Conservation (phyloP, 2,329 filamentous ascomycete genomes). For the Venturia oleaginea region DNA sequence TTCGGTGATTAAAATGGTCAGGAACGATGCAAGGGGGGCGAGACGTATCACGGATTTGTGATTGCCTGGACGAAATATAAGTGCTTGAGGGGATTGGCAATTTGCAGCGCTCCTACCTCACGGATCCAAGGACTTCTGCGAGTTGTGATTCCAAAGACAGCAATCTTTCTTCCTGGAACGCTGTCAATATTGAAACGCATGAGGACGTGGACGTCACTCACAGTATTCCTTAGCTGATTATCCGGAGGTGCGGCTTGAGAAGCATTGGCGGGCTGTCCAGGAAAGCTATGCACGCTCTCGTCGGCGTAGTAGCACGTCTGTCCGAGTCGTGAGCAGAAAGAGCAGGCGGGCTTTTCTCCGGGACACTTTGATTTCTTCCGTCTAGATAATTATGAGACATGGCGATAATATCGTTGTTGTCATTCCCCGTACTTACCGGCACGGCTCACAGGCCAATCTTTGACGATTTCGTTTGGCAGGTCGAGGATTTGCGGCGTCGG, state of each 20-base stretch:
- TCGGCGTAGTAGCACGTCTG: slow-evolving; percentile 38
- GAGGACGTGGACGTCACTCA: neutral
- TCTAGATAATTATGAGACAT: slow-evolving; percentile 22
- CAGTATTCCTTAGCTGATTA: neutral
- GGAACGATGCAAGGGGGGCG: neutral
- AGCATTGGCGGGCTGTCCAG: neutral
- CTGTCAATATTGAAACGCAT: neutral
- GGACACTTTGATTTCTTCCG: slow-evolving; percentile 45
- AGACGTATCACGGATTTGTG: neutral
- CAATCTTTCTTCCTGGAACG: neutral
- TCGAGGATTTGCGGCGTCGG: neutral
- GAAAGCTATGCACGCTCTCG: neutral
- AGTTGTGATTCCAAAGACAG: slow-evolving; percentile 1
- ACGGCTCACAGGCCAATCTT: slow-evolving; percentile 27
- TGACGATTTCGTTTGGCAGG: slow-evolving; percentile 17
- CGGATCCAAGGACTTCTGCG: neutral
- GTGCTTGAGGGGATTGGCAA: neutral
- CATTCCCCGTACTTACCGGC: slow-evolving; percentile 21
- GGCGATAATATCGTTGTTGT: neutral
- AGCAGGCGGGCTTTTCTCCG: slow-evolving; percentile 42
- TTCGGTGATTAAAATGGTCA: neutral
- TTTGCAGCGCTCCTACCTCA: neutral
- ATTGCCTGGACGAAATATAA: neutral
- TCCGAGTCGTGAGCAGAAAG: slow-evolving; percentile 39
- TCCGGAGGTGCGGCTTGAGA: neutral